Evolutionary conservation across 225 moss, liverwort and hornwort genomes (phyloP), one percentile per base, ranked within the genome.

Genomic region (Thuidium tamariscinum): DNA sequence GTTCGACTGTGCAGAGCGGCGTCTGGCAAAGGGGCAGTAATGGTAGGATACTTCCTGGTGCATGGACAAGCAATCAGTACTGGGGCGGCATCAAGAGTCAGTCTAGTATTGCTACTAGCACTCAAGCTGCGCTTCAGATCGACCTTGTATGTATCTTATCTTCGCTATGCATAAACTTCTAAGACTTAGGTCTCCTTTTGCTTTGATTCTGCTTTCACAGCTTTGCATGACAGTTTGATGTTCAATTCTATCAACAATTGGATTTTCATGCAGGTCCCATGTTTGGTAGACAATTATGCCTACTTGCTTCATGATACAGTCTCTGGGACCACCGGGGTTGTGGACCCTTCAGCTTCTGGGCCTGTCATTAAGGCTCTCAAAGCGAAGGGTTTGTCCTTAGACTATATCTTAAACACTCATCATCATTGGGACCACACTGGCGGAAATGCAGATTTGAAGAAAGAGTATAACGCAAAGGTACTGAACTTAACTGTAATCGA

Each of bases 401-500:
- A 95, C 69, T 98, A 93, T 39, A 94, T 98, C 63, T 87, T 98
- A 63, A 98, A 98, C 85, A 98, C 98, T 79, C 98, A 97, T 86
- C 98, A 98, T 90, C 98, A 98, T 83, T 96, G 93, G 95, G 98
- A 98, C 89, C 97, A 98, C 52, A 98, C 97, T 37, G 97, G 95
- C 74, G 98, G 95, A 78, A 98, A 98, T 80, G 87, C 93, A 70
- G 95, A 93, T 82, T 91, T 98, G 83, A 98, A 98, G 89, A 90
- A 89, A 89, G 81, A 91, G 89, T 98, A 90, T 78, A 89, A 93
- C 69, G 95, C 96, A 5, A 97, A 95, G 98, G 98, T 97, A n/a
- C 75, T 83, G 68, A 44, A 13, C 63, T 74, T 52, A 42, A 59
- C 49, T 81, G 20, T 56, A 48, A 81, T 56, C 46, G 34, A n/a